Percentiles rank a stretch among this genome's conserved stretches.
phyloP scores from a whole-genome alignment of 495 filamentous ascomycete genomes.

The Rostrohypoxylon terebratum region DNA sequence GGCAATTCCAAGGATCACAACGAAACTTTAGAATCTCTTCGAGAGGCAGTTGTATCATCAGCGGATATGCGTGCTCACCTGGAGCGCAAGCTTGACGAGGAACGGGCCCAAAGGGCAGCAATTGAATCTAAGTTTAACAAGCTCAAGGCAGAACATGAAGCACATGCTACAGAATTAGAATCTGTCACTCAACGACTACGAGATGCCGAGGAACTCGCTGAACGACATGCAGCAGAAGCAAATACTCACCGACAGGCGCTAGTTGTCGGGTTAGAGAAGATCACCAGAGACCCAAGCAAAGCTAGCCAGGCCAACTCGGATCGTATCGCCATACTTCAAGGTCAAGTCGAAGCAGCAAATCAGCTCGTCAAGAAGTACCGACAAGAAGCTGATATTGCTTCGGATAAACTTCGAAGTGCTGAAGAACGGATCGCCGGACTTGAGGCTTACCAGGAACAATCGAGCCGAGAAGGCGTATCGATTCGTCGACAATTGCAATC shows the following conservation, averaged over 20 bases:
- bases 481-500: constrained; percentile 90
- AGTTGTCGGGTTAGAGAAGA: constrained; percentile 81
- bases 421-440: constrained; percentile 96
- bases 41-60: constrained; percentile 82
- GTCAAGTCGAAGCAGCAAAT: constrained; percentile 82
- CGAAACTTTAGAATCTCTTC: constrained; percentile 77
- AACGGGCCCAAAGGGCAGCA: constrained; percentile 77
- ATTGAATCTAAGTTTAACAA: constrained; percentile 84
- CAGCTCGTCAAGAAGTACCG: constrained; percentile 86
- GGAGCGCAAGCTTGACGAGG: constrained; percentile 86
- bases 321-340: constrained; percentile 79
- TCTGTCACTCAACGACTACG: constrained; percentile 75
- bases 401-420: constrained; percentile 88
- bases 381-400: constrained; percentile 85
- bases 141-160: constrained; percentile 86
- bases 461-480: constrained; percentile 88
- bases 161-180: constrained; percentile 83
- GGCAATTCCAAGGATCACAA: constrained; percentile 75
- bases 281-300: constrained; percentile 64
- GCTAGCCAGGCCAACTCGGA: constrained; percentile 73
- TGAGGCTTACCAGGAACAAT: constrained; percentile 96
- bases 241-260: constrained; percentile 86
- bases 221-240: constrained; percentile 87
- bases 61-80: constrained; percentile 77
- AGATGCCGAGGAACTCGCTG: constrained; percentile 92